These are phyloP conservation scores for Euphorbia celastroides DNA, from an alignment of 441 rosid genomes.

Conservation along the genomic window DNA sequence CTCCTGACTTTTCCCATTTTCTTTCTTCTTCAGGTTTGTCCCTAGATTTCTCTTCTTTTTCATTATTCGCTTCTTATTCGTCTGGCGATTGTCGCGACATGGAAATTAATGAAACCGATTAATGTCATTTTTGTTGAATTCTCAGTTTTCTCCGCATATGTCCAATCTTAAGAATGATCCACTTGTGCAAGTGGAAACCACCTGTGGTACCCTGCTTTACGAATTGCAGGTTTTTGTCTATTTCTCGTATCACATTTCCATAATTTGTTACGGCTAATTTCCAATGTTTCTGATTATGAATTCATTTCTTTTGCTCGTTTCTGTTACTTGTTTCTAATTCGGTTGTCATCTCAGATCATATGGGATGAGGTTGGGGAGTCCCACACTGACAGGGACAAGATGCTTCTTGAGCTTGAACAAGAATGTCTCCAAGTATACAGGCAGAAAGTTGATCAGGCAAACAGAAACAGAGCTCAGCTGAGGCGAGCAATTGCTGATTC, in stretches of 20 bases:
- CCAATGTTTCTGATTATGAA: neutral
- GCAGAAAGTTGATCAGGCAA: slow-evolving; percentile 89
- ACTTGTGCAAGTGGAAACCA: slow-evolving; percentile 63
- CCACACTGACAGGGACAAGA: slow-evolving; percentile 69
- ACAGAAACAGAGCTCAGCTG: slow-evolving; percentile 74
- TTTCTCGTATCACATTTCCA: neutral
- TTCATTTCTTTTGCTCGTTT: neutral
- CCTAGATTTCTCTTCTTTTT: neutral
- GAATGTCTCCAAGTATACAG: slow-evolving; percentile 94
- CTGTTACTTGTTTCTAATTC: neutral
- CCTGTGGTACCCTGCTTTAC: slow-evolving; percentile 71
- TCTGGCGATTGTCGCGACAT: neutral
- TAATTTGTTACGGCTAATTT: neutral
- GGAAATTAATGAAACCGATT: neutral
- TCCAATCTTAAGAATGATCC: slow-evolving; percentile 39
- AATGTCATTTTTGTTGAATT: slow-evolving; percentile 15
- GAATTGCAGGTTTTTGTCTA: slow-evolving; percentile 32
- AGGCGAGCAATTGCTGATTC: slow-evolving; percentile 76
- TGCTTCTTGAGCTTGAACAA: slow-evolving; percentile 87
- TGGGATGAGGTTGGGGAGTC: slow-evolving; percentile 99
- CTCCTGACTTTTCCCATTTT: too few species aligned
- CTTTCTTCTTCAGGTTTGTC: neutral
- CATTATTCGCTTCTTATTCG: neutral
- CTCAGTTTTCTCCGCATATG: slow-evolving; percentile 34
- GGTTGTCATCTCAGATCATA: slow-evolving; percentile 43